Conservation (phyloP, 164 flowering plant genomes). For the Paratinospora sagittata region DNA sequence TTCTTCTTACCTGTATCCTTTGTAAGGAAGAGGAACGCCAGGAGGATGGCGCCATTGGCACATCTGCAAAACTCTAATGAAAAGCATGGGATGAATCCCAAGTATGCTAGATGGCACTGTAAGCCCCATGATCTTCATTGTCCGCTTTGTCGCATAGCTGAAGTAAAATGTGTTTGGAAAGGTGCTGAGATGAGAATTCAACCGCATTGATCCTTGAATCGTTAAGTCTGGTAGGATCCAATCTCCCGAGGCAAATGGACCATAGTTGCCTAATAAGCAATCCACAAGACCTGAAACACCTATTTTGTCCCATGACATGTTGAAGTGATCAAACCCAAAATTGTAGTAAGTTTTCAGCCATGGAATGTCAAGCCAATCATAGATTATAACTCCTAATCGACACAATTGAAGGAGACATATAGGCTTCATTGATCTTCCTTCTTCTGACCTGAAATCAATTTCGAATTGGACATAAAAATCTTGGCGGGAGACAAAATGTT, state of each 20-base stretch:
- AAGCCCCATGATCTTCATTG: constrained; percentile 61
- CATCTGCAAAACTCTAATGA: constrained; percentile 84
- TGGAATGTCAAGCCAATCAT: constrained; percentile 86
- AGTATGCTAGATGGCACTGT: constrained; percentile 72
- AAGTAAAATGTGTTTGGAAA: constrained; percentile 89
- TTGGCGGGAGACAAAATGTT: background rate
- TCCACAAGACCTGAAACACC: constrained; percentile 86
- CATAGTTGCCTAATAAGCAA: constrained; percentile 71
- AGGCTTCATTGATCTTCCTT: constrained; percentile 72
- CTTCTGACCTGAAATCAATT: constrained; percentile 57
- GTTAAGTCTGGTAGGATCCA: constrained; percentile 98
- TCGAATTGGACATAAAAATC: background rate
- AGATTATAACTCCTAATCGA: constrained; percentile 70
- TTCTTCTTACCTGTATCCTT: constrained; percentile 86
- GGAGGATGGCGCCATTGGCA: constrained; percentile 78
- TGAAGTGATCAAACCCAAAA: constrained; percentile 95
- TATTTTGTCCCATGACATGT: constrained; percentile 64
- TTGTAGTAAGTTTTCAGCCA: constrained; percentile 80
- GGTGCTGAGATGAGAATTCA: constrained; percentile 58
- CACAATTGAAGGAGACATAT: constrained; percentile 70
- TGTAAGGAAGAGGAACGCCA: constrained; percentile 66
- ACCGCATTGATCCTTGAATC: constrained; percentile 66
- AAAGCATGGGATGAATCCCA: constrained; percentile 80
- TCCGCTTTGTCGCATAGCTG: constrained; percentile 89
- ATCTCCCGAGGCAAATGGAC: constrained; percentile 92